Conservation (phyloP, 768 basidiomycete genomes). For the Podaxis mareebaensis region DNA sequence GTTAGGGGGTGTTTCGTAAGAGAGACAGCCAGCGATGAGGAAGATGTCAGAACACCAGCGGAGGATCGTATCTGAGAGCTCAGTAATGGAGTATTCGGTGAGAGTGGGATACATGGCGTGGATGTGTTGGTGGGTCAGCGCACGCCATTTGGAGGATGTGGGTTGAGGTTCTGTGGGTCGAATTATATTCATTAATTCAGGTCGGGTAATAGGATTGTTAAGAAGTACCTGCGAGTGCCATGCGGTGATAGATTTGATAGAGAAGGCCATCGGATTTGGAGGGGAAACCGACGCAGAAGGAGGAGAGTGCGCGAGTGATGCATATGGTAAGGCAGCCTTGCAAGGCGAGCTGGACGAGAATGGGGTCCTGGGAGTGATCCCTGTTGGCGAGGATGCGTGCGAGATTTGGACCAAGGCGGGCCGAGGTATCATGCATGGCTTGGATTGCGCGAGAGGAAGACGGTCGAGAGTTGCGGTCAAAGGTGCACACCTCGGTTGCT, state of each 20-base stretch:
- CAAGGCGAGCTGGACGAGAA: constrained; percentile 73
- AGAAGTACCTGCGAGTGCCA: constrained; percentile 50
- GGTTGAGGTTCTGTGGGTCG: constrained; percentile 64
- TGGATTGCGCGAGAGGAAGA: constrained; percentile 39
- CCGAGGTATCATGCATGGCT: constrained; percentile 58
- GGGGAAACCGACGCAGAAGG: constrained; percentile 76
- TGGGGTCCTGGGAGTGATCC: constrained; percentile 75
- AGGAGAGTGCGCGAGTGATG: constrained; percentile 63
- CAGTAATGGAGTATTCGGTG: constrained; percentile 64
- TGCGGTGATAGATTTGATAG: constrained; percentile 58
- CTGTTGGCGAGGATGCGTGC: constrained; percentile 60
- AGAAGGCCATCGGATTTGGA: constrained; percentile 68
- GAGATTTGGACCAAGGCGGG: constrained; percentile 64
- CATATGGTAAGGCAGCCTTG: constrained; percentile 72
- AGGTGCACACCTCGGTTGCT: constrained; percentile 67
- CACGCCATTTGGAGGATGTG: constrained; percentile 75
- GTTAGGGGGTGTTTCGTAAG: constrained; percentile 35
- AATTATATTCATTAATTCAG: neutral
- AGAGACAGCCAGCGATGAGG: constrained; percentile 58
- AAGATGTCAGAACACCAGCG: constrained; percentile 74
- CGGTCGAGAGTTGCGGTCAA: constrained; percentile 26
- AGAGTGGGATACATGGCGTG: constrained; percentile 68
- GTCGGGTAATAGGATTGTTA: neutral
- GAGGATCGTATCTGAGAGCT: constrained; percentile 72
- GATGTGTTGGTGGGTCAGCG: constrained; percentile 69